A percentile compares a stretch with the other conserved stretches of the same genome.
Evolutionary conservation across 768 basidiomycete genomes (phyloP).

Genomic region (Macrocybe gigantea): DNA sequence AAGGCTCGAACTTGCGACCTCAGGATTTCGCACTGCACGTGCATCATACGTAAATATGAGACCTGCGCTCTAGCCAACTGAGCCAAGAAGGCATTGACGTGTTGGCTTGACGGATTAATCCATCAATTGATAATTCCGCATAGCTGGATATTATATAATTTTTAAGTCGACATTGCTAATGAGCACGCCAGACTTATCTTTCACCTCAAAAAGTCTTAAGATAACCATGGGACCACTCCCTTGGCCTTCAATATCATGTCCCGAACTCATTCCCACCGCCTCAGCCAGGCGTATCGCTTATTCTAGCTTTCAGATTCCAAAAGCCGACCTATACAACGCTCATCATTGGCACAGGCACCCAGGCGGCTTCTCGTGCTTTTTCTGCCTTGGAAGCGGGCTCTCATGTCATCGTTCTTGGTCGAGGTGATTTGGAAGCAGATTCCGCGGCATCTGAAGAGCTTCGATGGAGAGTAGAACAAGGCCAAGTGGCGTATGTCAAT

Average conservation of each 20-base stretch:
- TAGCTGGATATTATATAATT: too few species aligned
- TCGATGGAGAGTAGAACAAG: slow-evolving; percentile 48
- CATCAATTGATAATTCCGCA: too few species aligned
- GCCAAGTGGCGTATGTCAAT: slow-evolving; percentile 55
- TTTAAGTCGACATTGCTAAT: slow-evolving; percentile 15
- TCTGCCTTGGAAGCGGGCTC: slow-evolving; percentile 78
- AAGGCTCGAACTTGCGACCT: slow-evolving; percentile 53
- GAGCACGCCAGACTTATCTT: slow-evolving; percentile 19
- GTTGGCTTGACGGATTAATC: too few species aligned
- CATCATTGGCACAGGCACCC: slow-evolving; percentile 70
- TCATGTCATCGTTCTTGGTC: slow-evolving; percentile 56
- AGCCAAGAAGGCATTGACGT: too few species aligned
- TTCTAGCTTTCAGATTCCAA: slow-evolving; percentile 68
- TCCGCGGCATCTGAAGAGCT: slow-evolving; percentile 63
- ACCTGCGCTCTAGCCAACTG: too few species aligned
- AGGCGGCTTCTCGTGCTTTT: slow-evolving; percentile 84
- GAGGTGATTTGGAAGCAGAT: slow-evolving; percentile 30
- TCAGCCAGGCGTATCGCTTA: slow-evolving; percentile 62
- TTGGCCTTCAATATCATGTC: slow-evolving; percentile 17
- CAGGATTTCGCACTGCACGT: slow-evolving; percentile 25
- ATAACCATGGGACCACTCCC: background rate
- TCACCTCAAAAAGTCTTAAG: too few species aligned
- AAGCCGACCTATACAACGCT: slow-evolving; percentile 40
- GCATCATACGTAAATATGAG: too few species aligned
- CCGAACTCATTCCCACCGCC: slow-evolving; percentile 15